Percentiles rank a stretch among this genome's conserved stretches.
phyloP scores from a whole-genome alignment of 331 rosid genomes.

The Malus hybrid region DNA sequence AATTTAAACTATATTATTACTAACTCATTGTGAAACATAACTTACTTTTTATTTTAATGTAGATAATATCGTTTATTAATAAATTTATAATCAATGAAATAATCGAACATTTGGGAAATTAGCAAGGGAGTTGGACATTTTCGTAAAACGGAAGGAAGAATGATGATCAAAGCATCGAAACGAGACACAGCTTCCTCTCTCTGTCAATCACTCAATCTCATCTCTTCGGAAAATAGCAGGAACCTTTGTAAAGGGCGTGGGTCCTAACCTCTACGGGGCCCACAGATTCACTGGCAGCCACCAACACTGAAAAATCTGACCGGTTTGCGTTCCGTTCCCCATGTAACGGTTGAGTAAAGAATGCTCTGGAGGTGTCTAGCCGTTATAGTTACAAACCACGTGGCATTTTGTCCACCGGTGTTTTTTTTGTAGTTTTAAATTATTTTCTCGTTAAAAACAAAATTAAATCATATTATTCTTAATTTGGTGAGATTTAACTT shows the following conservation, averaged over 20 bases:
- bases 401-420: not conserved
- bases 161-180: not conserved
- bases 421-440: too few relatives aligned
- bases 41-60: too few relatives aligned
- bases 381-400: not conserved
- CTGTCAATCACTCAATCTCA: too few relatives aligned
- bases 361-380: not conserved
- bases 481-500: too few relatives aligned
- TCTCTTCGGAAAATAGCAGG: not conserved
- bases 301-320: not conserved
- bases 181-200: not conserved
- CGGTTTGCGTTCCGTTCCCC: not conserved
- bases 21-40: fast-evolving
- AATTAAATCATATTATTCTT: too few relatives aligned
- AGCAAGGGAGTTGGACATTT: not conserved
- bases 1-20: too few relatives aligned
- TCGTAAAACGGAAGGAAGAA: not conserved
- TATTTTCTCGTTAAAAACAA: too few relatives aligned
- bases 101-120: too few relatives aligned
- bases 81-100: too few relatives aligned
- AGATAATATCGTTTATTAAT: too few relatives aligned
- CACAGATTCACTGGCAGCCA: not conserved
- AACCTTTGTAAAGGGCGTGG: not conserved
- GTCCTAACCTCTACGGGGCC: not conserved
- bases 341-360: not conserved